phyloP scores from a whole-genome alignment of 2,329 filamentous ascomycete genomes.

The Epichloe bromicola region DNA sequence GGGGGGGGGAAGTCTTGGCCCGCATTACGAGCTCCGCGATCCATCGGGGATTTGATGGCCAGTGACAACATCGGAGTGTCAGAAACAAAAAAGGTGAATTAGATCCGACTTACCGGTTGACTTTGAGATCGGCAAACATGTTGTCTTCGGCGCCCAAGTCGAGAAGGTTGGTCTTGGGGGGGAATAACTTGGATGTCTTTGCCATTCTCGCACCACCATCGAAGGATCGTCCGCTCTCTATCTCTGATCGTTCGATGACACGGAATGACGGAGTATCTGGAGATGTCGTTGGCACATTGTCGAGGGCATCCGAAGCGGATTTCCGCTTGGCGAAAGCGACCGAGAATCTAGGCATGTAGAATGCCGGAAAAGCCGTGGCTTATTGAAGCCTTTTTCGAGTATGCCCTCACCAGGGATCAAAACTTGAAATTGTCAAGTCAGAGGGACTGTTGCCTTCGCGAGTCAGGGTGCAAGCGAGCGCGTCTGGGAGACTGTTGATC shows the following conservation, averaged over 20 bases:
- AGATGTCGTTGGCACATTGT: slow-evolving; percentile 33
- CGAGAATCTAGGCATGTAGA: slow-evolving; percentile 51
- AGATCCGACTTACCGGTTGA: slow-evolving; percentile 35
- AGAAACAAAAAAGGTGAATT: not conserved
- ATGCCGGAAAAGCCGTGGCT: slow-evolving; percentile 12
- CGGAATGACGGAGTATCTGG: slow-evolving; percentile 41
- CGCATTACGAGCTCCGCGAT: not conserved
- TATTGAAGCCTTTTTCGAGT: not conserved
- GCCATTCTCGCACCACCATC: slow-evolving; percentile 34
- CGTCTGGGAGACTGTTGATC: not conserved
- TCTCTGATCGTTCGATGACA: slow-evolving; percentile 41
- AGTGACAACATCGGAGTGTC: not conserved
- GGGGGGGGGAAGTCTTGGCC: not conserved
- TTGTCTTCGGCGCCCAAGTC: slow-evolving; percentile 40
- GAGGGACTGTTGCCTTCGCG: not conserved
- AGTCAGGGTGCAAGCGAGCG: not conserved
- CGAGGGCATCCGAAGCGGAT: slow-evolving; percentile 42
- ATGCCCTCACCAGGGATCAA: not conserved
- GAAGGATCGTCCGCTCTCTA: slow-evolving; percentile 31
- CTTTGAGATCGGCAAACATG: slow-evolving; percentile 43
- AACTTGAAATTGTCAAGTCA: not conserved
- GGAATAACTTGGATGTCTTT: slow-evolving; percentile 22
- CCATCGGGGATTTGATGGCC: slow-evolving; percentile 6
- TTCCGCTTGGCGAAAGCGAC: slow-evolving; percentile 47
- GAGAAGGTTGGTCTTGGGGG: slow-evolving; percentile 24